Base-by-base conservation (phyloP, 345 rosid species). In the Cochlearia excelsa region DNA sequence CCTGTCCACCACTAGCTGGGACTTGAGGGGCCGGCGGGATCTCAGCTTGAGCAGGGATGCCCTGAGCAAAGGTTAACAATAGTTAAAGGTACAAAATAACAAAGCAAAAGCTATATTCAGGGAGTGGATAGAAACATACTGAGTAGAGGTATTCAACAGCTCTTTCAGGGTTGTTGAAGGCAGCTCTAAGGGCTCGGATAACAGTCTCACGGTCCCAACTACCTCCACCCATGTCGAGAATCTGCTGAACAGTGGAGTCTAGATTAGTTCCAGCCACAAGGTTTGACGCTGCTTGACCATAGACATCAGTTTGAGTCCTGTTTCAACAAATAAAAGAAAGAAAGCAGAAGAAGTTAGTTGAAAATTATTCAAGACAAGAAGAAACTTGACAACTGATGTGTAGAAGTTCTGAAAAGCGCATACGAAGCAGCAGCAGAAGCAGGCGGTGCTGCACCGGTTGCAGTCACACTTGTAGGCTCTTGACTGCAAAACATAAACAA, bases 151-250 rank as follows among this genome's bases (percentile, higher is more conserved):
- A 93, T 79, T 93, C 97, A 52, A 93, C 95, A 60, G 99, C 99
- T 70, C 97, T 85, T 78, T 87, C 97, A 4, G 97, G 99, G 41
- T 89, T 89, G 78, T 89, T 93, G 75, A 57, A 93, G 60, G 96
- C 99, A 46, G 96, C 97, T 49, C 96, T 83, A 39, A 93, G 88
- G 47, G 99, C 97, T 26, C 86, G 94, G 35, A 81, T 70, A 73
- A 89, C 92, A 33, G 82, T 84, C 47, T 85, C 97, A 70, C 95
- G 87, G 57, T 87, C 95, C 97, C 97, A 89, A 39, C 83, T 79
- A 47, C 97, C 96, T 57, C 97, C 99, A 57, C 97, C 99, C 88
- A 93, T 85, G 70, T 89, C 97, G 65, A 93, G 80, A 78, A 93
- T 93, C 67, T 93, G 90, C 72, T 93, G 95, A 60, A 93, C 72